Conservation (phyloP, 768 basidiomycete species). For the Leccinum subtestaceum region DNA sequence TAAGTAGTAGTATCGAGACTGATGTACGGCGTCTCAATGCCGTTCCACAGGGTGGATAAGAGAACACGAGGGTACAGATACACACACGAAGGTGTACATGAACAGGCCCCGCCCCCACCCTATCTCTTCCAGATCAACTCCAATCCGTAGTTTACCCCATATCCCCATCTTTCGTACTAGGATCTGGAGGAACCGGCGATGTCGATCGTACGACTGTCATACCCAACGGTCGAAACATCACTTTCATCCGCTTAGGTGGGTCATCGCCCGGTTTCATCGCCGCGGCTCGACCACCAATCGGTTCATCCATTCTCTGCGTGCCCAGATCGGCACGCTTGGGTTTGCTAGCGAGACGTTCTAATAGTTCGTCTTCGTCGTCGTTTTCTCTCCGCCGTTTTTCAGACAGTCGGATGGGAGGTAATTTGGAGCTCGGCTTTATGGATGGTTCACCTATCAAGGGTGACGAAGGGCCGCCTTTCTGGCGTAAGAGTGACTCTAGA, state of each 20-base stretch:
- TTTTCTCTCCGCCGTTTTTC: slow-evolving; percentile 72
- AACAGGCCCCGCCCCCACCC: not conserved
- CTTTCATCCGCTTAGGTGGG: slow-evolving; percentile 69
- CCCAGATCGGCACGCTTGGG: slow-evolving; percentile 54
- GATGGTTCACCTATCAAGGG: slow-evolving; percentile 32
- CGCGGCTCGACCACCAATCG: slow-evolving; percentile 18
- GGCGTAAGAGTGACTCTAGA: slow-evolving; percentile 52
- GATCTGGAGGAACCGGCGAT: slow-evolving; percentile 53
- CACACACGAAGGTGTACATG: slow-evolving; percentile 9
- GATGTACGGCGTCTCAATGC: slow-evolving; percentile 1
- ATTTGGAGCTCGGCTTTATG: slow-evolving; percentile 31
- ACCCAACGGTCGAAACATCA: slow-evolving; percentile 53
- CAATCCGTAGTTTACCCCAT: slow-evolving; percentile 49
- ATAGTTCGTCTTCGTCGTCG: slow-evolving; percentile 66
- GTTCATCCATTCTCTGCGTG: slow-evolving; percentile 39
- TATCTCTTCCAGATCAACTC: slow-evolving; percentile 38
- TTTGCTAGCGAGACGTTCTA: slow-evolving; percentile 60
- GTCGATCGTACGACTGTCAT: slow-evolving; percentile 32
- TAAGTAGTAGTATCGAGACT: slow-evolving; percentile 5
- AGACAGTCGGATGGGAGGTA: slow-evolving; percentile 50
- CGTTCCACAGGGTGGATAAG: slow-evolving; percentile 5
- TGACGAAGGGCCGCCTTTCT: slow-evolving; percentile 36
- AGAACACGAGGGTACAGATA: slow-evolving; percentile 9
- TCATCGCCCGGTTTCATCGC: slow-evolving; percentile 35
- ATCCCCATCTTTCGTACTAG: slow-evolving; percentile 70